phyloP scores from a whole-genome alignment of 345 rosid genomes.

The Pugionium dolabratum region DNA sequence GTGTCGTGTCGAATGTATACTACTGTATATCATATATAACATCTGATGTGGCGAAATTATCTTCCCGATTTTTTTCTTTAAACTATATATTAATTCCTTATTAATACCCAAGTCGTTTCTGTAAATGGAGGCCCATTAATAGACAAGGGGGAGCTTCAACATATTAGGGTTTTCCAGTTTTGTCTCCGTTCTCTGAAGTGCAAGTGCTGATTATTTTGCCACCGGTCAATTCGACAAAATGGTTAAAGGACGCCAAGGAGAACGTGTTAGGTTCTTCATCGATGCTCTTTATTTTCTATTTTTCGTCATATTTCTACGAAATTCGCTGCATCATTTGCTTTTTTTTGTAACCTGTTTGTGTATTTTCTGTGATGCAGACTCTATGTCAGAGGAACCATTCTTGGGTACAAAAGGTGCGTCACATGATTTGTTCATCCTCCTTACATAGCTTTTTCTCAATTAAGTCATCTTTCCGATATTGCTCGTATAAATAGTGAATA shows the following conservation, averaged over 20 bases:
- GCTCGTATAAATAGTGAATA: too few species aligned
- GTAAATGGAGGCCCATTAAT: not conserved
- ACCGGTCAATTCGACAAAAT: constrained; percentile 41
- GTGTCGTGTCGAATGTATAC: constrained; percentile 23
- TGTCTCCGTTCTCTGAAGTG: constrained; percentile 16
- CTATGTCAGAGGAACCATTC: constrained; percentile 46
- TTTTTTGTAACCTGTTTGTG: not conserved
- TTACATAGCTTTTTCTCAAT: too few species aligned
- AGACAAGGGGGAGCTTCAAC: not conserved
- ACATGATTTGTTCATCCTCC: too few species aligned
- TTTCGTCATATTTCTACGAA: not conserved
- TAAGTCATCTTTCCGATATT: too few species aligned
- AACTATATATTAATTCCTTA: too few species aligned
- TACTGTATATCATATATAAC: not conserved
- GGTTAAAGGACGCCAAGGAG: constrained; percentile 84
- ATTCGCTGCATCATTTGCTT: not conserved
- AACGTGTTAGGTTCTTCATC: constrained; percentile 52
- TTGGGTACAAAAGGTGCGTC: constrained; percentile 44
- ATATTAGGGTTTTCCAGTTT: constrained; percentile 3
- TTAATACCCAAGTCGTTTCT: too few species aligned
- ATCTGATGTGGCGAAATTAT: constrained; percentile 21
- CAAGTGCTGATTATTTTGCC: constrained; percentile 13
- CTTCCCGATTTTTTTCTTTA: not conserved
- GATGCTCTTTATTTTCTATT: not conserved
- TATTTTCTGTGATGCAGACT: constrained; percentile 33